Base-by-base conservation (phyloP, 164 flowering plant species). In the Liriodendron chinense region DNA sequence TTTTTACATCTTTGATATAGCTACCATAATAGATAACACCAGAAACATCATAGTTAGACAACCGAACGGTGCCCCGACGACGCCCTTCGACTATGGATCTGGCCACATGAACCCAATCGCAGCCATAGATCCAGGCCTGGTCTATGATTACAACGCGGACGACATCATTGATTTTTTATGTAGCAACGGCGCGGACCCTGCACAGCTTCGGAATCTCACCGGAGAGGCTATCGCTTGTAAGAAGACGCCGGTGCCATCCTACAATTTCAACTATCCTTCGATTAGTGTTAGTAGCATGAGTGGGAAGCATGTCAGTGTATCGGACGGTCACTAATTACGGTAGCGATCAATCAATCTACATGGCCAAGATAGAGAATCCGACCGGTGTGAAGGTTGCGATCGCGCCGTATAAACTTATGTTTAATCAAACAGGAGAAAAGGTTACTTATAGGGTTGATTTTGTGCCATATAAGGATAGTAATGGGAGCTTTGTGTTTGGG, bases 201-300 rank as follows among this genome's bases (percentile, higher is more conserved):
- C 79, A 68, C 85, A 86, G 71, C 75, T 87, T 24, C 77, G 73
- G 70, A 86, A 86, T 74, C 85, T 86, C 69, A 88, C 89, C 6
- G 87, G 87, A 25, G 47, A 83, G 34, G 65, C 22, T 24, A 69
- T 77, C 53, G 47, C 75, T 4, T 89, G 92, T 80, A 80, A 69
- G 65, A 82, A 74, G 64, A 72, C 78, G 0, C 48, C 71, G 2
- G 71, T 70, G 12, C 77, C 85, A 0, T 68, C 90, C 12, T 84
- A 86, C 78, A 77, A 87, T 67, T 82, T 89, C 47, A 89, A 90
- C 75, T 90, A 89, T 70, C 92, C 92, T 43, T 87, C 94, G 26
- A 85, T 90, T 72, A 86, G 86, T 21, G 84, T 89, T 24, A 69
- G 86, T 56, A 85, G 76, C 34, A 73, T 90, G 89, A 80, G 63